Conservation (phyloP, 2,329 filamentous ascomycete species). For the Alternaria conjuncta region DNA sequence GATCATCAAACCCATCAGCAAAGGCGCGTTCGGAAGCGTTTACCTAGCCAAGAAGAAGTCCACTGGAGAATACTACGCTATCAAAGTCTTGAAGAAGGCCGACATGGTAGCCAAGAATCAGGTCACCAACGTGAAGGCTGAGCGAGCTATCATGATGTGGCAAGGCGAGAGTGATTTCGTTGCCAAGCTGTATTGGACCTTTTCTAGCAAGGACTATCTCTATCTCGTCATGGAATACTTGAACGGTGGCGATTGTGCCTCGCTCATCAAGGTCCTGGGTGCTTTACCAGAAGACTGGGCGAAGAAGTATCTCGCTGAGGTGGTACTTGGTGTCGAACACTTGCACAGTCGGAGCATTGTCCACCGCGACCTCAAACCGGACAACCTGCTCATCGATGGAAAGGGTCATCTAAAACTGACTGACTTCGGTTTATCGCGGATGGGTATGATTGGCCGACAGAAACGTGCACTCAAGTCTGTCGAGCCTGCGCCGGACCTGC, state of each 20-base stretch:
- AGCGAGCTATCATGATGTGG: slow-evolving; percentile 99
- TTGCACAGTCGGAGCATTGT: slow-evolving; percentile 93
- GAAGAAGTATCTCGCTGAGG: slow-evolving; percentile 95
- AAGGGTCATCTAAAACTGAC: slow-evolving; percentile 96
- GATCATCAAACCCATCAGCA: slow-evolving; percentile 99
- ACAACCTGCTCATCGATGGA: slow-evolving; percentile 96
- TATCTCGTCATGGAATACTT: slow-evolving; percentile 99
- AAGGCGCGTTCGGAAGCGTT: slow-evolving; percentile 96
- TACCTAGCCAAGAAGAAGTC: slow-evolving; percentile 99
- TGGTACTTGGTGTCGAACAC: slow-evolving; percentile 95
- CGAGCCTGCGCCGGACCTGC: slow-evolving; percentile 87
- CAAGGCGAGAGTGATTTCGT: slow-evolving; percentile 99
- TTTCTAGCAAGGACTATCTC: slow-evolving; percentile 98
- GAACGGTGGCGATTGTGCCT: slow-evolving; percentile 96
- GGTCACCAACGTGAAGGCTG: slow-evolving; percentile 97
- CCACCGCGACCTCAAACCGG: slow-evolving; percentile 94
- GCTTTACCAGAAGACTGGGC: slow-evolving; percentile 96
- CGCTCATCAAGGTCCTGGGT: slow-evolving; percentile 91
- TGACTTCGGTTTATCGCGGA: slow-evolving; percentile 94
- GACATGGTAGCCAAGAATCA: slow-evolving; percentile 99
- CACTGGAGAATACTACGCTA: slow-evolving; percentile 97
- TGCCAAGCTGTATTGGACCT: slow-evolving; percentile 99
- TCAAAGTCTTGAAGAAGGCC: slow-evolving; percentile 98
- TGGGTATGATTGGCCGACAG: slow-evolving; percentile 95
- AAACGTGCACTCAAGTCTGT: slow-evolving; percentile 81